Evolutionary conservation across 2,329 filamentous ascomycete species (phyloP).

Genomic region (Waltergamsia citrina): DNA sequence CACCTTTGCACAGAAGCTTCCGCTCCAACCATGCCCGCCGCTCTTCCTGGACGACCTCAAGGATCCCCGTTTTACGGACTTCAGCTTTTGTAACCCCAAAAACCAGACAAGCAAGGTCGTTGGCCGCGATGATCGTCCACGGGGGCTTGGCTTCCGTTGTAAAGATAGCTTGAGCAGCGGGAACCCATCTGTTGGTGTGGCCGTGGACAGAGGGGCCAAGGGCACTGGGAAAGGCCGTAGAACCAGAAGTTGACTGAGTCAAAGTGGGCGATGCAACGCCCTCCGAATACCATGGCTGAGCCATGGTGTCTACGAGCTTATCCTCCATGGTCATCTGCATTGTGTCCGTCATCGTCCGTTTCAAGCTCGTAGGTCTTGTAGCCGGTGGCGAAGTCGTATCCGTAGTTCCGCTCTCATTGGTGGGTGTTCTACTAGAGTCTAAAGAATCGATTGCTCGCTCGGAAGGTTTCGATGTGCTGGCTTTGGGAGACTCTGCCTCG

Average conservation of each 20-base stretch:
- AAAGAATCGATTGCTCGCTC: constrained; percentile 24
- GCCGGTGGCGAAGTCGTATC: constrained; percentile 41
- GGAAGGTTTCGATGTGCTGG: constrained; percentile 9
- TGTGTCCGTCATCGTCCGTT: constrained; percentile 82
- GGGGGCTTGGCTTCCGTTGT: constrained; percentile 85
- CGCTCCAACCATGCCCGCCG: constrained; percentile 81
- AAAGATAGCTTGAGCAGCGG: constrained; percentile 91
- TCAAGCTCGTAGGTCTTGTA: constrained; percentile 58
- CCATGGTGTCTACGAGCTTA: constrained; percentile 75
- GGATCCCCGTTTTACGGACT: constrained; percentile 85
- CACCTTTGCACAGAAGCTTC: constrained; percentile 55
- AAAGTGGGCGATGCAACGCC: constrained; percentile 31
- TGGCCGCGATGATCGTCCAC: constrained; percentile 94
- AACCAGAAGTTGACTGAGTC: constrained; percentile 13
- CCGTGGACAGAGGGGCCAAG: constrained; percentile 61
- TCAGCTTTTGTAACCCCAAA: constrained; percentile 98
- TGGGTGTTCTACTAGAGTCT: constrained; percentile 42
- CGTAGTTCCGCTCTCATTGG: constrained; percentile 45
- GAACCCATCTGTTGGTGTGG: constrained; percentile 83
- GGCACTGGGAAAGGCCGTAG: constrained; percentile 33
- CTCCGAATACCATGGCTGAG: constrained; percentile 62
- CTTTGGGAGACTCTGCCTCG: constrained; percentile 4
- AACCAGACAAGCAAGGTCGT: constrained; percentile 92
- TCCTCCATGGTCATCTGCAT: constrained; percentile 66
- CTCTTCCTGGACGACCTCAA: constrained; percentile 90